A percentile compares a stretch with the other conserved stretches of the same genome.
Conservation (phyloP, 495 filamentous ascomycete genomes). For the Aspergillus egyptiacus region DNA sequence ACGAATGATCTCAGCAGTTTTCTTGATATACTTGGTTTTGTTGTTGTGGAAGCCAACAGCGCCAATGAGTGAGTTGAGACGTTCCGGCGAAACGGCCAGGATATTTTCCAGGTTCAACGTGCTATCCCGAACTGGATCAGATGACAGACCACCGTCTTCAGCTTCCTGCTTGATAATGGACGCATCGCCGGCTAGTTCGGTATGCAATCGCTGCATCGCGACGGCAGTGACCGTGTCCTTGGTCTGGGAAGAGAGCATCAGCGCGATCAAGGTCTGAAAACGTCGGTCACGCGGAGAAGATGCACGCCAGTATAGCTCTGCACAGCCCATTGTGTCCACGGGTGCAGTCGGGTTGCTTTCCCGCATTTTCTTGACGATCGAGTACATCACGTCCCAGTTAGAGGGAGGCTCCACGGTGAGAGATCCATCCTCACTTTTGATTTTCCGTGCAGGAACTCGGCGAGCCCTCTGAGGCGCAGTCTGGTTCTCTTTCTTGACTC, state of each 20-base stretch:
- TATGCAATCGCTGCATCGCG: conserved; percentile 74
- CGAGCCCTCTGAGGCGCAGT: conserved; percentile 33
- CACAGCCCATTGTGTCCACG: conserved; percentile 98
- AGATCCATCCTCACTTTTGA: conserved; percentile 50
- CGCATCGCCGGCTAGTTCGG: conserved; percentile 51
- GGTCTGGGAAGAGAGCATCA: conserved; percentile 97
- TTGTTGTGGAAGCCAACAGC: conserved; percentile 94
- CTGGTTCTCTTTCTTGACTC: conserved; percentile 26
- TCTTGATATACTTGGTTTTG: conserved; percentile 87
- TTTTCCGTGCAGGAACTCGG: conserved; percentile 60
- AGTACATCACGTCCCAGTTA: conserved; percentile 82
- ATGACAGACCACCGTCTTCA: conserved; percentile 15
- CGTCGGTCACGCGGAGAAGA: conserved; percentile 55
- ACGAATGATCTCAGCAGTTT: conserved; percentile 63
- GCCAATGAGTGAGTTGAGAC: conserved; percentile 73
- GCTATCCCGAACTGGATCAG: conserved; percentile 40
- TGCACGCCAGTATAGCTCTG: conserved; percentile 52
- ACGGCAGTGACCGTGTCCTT: conserved; percentile 90
- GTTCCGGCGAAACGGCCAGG: conserved; percentile 59
- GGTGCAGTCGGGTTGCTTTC: conserved; percentile 65
- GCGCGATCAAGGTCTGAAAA: conserved; percentile 83
- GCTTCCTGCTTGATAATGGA: conserved; percentile 13
- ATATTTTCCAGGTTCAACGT: conserved; percentile 73
- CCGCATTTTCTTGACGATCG: conserved; percentile 72
- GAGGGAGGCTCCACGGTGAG: conserved; percentile 59